Conservation (phyloP, 106 monocot genomes). For the Agapanthus africanus region DNA sequence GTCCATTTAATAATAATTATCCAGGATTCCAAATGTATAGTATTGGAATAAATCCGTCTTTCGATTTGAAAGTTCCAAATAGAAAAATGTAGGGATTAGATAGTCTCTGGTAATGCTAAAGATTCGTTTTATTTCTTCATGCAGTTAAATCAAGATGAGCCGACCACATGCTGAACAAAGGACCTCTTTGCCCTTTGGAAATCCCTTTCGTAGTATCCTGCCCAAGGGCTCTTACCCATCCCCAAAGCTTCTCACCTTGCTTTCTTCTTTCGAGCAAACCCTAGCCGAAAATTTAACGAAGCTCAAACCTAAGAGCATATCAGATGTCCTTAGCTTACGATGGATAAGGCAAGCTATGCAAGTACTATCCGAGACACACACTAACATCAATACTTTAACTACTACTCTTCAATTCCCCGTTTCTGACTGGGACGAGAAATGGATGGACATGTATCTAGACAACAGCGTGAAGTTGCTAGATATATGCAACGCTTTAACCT, state of each 20-base stretch:
- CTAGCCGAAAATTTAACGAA: conserved; percentile 42
- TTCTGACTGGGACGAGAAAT: conserved; percentile 83
- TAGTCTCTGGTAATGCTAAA: too few relatives aligned
- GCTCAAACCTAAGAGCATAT: conserved; percentile 35
- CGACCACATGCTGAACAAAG: conserved; percentile 42
- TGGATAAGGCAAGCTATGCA: conserved; percentile 70
- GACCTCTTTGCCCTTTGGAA: conserved; percentile 42
- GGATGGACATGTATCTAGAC: conserved; percentile 77
- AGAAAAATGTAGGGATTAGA: too few relatives aligned
- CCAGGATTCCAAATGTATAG: too few relatives aligned
- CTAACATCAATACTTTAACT: conserved; percentile 44
- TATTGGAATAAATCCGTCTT: too few relatives aligned
- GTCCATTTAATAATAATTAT: too few relatives aligned
- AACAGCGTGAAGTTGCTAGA: conserved; percentile 80
- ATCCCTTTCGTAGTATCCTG: conserved; percentile 48
- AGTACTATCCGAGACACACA: conserved; percentile 45
- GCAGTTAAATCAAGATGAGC: conserved; percentile 67
- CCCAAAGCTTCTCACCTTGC: conserved; percentile 27
- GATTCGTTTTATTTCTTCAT: too few relatives aligned
- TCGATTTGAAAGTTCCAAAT: too few relatives aligned
- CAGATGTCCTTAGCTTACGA: conserved; percentile 53
- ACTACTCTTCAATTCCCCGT: conserved; percentile 74
- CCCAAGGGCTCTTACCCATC: conserved; percentile 41
- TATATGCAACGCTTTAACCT: conserved; percentile 65
- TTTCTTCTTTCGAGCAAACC: conserved; percentile 50